These are phyloP conservation scores for Mortierella sp. DNA, from an alignment of 371 early-diverging fungal species.

Conservation along the genomic window DNA sequence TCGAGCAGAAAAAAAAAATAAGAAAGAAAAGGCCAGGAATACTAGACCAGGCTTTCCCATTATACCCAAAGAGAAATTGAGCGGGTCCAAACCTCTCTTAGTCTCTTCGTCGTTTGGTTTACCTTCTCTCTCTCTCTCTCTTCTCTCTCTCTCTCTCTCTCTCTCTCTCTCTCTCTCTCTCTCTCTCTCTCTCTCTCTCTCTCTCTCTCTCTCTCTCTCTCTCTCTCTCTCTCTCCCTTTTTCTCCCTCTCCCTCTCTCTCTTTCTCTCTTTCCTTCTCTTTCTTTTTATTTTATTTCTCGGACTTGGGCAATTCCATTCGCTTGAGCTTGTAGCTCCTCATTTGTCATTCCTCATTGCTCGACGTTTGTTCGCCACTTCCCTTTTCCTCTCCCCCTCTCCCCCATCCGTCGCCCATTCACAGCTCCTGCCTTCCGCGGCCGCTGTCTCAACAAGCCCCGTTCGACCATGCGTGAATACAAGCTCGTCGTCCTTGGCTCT, in stretches of 20 bases:
- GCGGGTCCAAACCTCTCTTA: too few relatives aligned
- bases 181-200: neutral
- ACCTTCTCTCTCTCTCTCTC: constrained; percentile 2
- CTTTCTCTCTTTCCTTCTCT: neutral
- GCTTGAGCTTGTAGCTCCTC: neutral
- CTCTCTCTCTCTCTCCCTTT: neutral
- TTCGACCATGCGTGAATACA: constrained; percentile 68
- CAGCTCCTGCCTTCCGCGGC: neutral
- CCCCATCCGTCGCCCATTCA: neutral
- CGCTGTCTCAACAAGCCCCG: neutral
- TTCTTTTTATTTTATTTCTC: neutral
- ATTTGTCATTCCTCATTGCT: neutral
- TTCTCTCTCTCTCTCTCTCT: neutral
- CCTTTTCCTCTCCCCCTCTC: neutral
- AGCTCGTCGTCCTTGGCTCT: constrained; percentile 86
- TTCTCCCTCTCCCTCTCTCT: neutral
- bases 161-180: neutral
- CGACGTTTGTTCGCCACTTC: neutral
- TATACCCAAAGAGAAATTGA: too few relatives aligned
- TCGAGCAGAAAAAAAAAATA: too few relatives aligned
- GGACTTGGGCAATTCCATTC: too few relatives aligned
- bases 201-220: neutral
- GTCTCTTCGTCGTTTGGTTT: neutral
- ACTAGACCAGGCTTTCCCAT: too few relatives aligned
- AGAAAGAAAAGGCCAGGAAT: too few relatives aligned